These are phyloP conservation scores for Leccinum boreale DNA, from an alignment of 768 basidiomycete species.

Conservation along the genomic window DNA sequence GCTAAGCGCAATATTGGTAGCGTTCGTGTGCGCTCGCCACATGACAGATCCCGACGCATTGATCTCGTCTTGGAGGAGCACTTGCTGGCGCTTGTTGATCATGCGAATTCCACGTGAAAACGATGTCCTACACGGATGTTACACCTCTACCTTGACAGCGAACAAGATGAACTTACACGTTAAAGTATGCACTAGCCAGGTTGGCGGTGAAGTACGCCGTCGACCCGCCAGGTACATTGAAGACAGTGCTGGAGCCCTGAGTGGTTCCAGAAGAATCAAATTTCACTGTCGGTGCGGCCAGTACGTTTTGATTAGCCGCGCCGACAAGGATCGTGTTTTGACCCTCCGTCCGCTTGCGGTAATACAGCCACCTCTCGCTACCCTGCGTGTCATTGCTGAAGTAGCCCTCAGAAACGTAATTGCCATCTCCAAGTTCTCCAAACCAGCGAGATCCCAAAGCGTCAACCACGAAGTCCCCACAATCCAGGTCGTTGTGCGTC, in stretches of 20 bases:
- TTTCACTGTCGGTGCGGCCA: slow-evolving; percentile 55
- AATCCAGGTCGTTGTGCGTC: slow-evolving; percentile 93
- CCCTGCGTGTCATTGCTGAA: slow-evolving; percentile 73
- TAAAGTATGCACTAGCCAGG: slow-evolving; percentile 71
- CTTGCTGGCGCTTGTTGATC: slow-evolving; percentile 80
- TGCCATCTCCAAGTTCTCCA: slow-evolving; percentile 87
- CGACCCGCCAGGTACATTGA: slow-evolving; percentile 56
- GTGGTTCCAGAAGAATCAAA: slow-evolving; percentile 53
- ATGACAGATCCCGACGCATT: slow-evolving; percentile 52
- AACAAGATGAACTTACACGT: slow-evolving; percentile 49
- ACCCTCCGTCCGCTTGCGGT: slow-evolving; percentile 94
- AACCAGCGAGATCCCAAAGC: slow-evolving; percentile 92
- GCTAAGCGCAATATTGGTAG: slow-evolving; percentile 57
- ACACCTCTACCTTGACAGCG: slow-evolving; percentile 6
- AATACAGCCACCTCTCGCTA: slow-evolving; percentile 82
- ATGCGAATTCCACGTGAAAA: slow-evolving; percentile 82
- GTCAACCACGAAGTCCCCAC: slow-evolving; percentile 93
- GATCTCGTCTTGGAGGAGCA: slow-evolving; percentile 93
- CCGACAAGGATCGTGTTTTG: slow-evolving; percentile 90
- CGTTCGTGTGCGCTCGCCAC: slow-evolving; percentile 98
- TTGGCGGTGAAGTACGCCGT: slow-evolving; percentile 83
- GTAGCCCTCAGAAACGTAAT: slow-evolving; percentile 77
- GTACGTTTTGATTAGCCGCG: slow-evolving; percentile 76
- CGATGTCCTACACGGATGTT: slow-evolving; percentile 46
- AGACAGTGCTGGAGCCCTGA: slow-evolving; percentile 86